Conservation (phyloP, 257 asterid genomes). For the Vinca minor region DNA sequence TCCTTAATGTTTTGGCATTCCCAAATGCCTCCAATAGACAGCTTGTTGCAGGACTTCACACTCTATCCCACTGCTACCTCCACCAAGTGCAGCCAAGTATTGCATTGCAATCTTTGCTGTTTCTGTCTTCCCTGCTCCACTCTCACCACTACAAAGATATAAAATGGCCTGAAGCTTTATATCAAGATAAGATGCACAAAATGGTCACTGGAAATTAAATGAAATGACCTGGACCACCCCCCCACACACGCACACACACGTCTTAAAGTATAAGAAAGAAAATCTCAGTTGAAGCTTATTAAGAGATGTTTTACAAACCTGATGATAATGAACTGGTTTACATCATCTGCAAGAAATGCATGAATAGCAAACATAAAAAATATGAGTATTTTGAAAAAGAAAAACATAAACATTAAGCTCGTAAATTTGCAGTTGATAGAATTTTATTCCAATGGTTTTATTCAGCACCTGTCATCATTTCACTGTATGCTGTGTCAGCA, state of each 20-base stretch:
- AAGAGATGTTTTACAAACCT: conserved; percentile 44
- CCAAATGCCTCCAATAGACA: conserved; percentile 90
- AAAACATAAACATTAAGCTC: not conserved
- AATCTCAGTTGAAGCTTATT: conserved; percentile 12
- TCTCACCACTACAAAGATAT: conserved; percentile 63
- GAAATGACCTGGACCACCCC: too few relatives aligned
- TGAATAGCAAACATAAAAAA: conserved; percentile 12
- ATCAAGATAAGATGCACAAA: conserved; percentile 14
- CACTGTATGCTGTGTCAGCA: conserved; percentile 61
- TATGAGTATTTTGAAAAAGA: conserved; percentile 17
- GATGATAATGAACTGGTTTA: conserved; percentile 79
- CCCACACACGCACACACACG: too few relatives aligned
- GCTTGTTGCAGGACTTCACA: conserved; percentile 68
- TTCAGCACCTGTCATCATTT: conserved; percentile 69
- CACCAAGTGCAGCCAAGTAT: conserved; percentile 77
- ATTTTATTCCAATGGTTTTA: conserved; percentile 15
- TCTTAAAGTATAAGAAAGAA: not conserved
- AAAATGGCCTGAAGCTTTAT: conserved; percentile 6
- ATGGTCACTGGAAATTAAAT: too few relatives aligned
- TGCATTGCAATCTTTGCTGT: conserved; percentile 78
- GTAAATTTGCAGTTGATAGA: not conserved
- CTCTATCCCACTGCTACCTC: conserved; percentile 58
- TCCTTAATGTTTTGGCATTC: conserved; percentile 80
- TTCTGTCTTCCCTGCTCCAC: conserved; percentile 98
- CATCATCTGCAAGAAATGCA: conserved; percentile 51